Percentiles rank a stretch among this genome's conserved stretches.
Conservation (phyloP, 768 basidiomycete genomes). For the Pleurotus citrinopileatus region DNA sequence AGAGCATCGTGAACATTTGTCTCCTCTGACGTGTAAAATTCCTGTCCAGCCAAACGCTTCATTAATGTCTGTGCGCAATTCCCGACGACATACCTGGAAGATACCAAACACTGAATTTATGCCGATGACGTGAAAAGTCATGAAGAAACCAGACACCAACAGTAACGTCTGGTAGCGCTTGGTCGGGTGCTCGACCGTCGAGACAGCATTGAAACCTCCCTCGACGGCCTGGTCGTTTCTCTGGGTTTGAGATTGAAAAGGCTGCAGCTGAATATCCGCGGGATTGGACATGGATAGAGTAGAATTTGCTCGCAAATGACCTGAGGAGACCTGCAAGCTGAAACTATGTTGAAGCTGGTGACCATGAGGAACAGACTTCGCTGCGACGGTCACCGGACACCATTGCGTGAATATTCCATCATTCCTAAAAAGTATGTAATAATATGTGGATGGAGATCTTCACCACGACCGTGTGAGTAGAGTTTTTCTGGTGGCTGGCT, state of each 20-base stretch:
- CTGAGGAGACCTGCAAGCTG: background rate
- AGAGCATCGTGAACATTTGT: slow-evolving; percentile 31
- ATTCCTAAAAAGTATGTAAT: too few species aligned
- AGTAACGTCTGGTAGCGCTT: slow-evolving; percentile 32
- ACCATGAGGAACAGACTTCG: background rate
- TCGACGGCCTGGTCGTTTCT: background rate
- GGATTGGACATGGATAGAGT: background rate
- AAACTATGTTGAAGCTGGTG: background rate
- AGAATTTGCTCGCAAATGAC: too few species aligned
- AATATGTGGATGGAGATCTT: too few species aligned
- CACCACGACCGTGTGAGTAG: too few species aligned
- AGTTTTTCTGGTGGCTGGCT: too few species aligned
- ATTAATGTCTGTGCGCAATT: too few species aligned
- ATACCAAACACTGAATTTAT: slow-evolving; percentile 40
- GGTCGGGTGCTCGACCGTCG: slow-evolving; percentile 20
- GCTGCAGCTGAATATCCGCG: background rate
- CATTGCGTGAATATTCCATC: too few species aligned
- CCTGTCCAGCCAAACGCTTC: slow-evolving; percentile 20
- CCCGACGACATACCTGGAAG: slow-evolving; percentile 33
- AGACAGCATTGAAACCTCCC: background rate
- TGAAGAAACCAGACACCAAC: slow-evolving; percentile 37
- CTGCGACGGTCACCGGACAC: background rate
- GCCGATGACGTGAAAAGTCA: slow-evolving; percentile 44
- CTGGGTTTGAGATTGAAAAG: background rate
- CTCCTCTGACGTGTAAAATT: slow-evolving; percentile 38